phyloP scores from a whole-genome alignment of 2,329 filamentous ascomycete genomes.

The Dendryphion nanum region DNA sequence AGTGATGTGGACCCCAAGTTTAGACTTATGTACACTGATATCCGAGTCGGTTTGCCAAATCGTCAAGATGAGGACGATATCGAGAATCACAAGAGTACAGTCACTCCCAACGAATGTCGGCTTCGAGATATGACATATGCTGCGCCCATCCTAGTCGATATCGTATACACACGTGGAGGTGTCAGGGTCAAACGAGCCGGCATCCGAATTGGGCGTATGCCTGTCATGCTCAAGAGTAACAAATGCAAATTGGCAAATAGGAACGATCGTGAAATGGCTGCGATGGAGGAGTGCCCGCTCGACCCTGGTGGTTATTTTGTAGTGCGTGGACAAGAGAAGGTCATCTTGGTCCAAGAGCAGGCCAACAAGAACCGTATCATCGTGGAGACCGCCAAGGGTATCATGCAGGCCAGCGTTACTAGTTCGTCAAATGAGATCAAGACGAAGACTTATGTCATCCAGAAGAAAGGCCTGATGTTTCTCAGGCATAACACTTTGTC shows the following conservation, averaged over 20 bases:
- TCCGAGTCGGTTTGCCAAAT: conserved; percentile 79
- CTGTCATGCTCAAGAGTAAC: conserved; percentile 94
- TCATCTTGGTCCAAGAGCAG: conserved; percentile 97
- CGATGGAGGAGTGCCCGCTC: conserved; percentile 91
- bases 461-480: conserved; percentile 90
- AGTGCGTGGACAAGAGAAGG: conserved; percentile 95
- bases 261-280: conserved; percentile 82
- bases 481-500: conserved; percentile 90
- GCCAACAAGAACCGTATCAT: conserved; percentile 99
- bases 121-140: conserved; percentile 97
- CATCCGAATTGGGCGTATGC: conserved; percentile 84
- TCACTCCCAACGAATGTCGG: conserved; percentile 95
- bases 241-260: conserved; percentile 85
- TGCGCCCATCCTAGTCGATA: conserved; percentile 89
- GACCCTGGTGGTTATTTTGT: conserved; percentile 98
- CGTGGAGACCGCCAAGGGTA: conserved; percentile 91
- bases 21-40: conserved; percentile 87
- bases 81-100: conserved; percentile 45
- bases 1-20: conserved; percentile 93
- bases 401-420: conserved; percentile 90
- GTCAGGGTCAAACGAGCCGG: conserved; percentile 69
- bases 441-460: conserved; percentile 92
- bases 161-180: conserved; percentile 82
- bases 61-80: conserved; percentile 73
- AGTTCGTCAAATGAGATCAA: conserved; percentile 95